These are phyloP conservation scores for Amanita exitialis DNA, from an alignment of 768 basidiomycete genomes.

Conservation along the genomic window DNA sequence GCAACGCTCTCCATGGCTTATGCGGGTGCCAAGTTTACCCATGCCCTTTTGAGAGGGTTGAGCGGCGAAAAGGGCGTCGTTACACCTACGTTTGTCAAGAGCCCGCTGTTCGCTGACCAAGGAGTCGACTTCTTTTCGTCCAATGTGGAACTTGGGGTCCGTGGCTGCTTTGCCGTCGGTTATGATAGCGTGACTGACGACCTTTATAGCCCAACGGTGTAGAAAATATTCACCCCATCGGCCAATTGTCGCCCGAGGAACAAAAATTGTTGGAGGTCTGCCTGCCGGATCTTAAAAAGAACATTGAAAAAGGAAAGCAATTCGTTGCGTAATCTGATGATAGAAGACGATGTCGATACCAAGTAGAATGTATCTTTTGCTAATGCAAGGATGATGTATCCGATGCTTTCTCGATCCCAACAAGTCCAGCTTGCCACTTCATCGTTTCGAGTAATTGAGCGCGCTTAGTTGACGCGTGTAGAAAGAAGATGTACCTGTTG, in stretches of 20 bases:
- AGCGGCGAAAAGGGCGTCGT: conserved; percentile 85
- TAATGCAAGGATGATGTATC: too few relatives aligned
- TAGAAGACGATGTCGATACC: too few relatives aligned
- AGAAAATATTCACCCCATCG: conserved; percentile 84
- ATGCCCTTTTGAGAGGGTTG: conserved; percentile 72
- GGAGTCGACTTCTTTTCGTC: conserved; percentile 95
- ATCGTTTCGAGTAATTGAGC: too few relatives aligned
- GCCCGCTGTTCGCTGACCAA: conserved; percentile 72
- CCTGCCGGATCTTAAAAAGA: conserved; percentile 91
- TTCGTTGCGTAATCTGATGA: conserved; percentile 60
- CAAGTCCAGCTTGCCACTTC: too few relatives aligned
- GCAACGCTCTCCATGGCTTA: conserved; percentile 95
- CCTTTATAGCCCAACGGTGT: conserved; percentile 65
- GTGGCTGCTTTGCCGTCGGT: conserved; percentile 19
- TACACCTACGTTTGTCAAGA: conserved; percentile 83
- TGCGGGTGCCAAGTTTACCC: conserved; percentile 87
- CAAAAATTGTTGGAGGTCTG: conserved; percentile 79
- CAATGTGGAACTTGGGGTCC: conserved; percentile 87
- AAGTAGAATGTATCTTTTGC: too few relatives aligned
- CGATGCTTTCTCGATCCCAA: too few relatives aligned
- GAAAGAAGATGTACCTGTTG: too few relatives aligned
- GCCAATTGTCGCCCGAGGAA: conserved; percentile 71
- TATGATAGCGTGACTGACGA: conserved; percentile 8
- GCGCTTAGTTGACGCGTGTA: too few relatives aligned
- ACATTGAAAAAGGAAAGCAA: conserved; percentile 90